Base-by-base conservation (phyloP, 1,139 yeast genomes). In the Sugiyamaella japonica region DNA sequence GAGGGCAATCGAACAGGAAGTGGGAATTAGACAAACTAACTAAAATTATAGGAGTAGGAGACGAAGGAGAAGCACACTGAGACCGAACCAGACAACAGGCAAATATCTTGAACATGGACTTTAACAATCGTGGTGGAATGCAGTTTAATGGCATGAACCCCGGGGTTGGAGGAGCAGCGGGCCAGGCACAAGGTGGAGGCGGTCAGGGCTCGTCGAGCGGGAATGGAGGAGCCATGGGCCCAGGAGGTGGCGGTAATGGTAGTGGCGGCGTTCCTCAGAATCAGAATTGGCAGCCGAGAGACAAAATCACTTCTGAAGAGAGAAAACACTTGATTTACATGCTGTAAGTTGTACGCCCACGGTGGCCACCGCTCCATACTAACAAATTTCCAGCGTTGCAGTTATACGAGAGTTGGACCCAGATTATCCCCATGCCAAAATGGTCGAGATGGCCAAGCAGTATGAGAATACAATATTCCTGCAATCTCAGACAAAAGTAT, bases 361-460 rank as follows among this genome's bases (percentile, higher is more conserved):
- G 5, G 6, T 6, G 25, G 6, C 3, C 6, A 3, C 25, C 25
- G 3, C 25, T 6, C 25, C 25, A 3, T 3, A 23, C 34, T 48
- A 48, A 48, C 51, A 5, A 7, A 17, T 3, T 28, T 28, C n/a
- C 23, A 59, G 62, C 5, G 58, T 59, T 32, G 53, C 59, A 37
- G 61, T 60, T 7, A 61, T 65, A 52, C 63, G 62, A 51, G 61
- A 58, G 34, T 54, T 66, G 29, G 66, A 66, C 1, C 65, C 66
- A 2, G 57, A 59, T 13, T 63, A 62, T 25, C 64, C 70, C 9
- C 65, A 66, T 38, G 70, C 65, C 36, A 61, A 66, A 43, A 59
- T 69, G 29, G 58, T 66, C 6, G 58, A 47, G 12, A 56, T 66
- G 47, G 73, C 73, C 1, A 69, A 64, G 51, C 65, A 64, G 47